phyloP scores from a whole-genome alignment of 306 rosid species.

The Nissolia schottii region DNA sequence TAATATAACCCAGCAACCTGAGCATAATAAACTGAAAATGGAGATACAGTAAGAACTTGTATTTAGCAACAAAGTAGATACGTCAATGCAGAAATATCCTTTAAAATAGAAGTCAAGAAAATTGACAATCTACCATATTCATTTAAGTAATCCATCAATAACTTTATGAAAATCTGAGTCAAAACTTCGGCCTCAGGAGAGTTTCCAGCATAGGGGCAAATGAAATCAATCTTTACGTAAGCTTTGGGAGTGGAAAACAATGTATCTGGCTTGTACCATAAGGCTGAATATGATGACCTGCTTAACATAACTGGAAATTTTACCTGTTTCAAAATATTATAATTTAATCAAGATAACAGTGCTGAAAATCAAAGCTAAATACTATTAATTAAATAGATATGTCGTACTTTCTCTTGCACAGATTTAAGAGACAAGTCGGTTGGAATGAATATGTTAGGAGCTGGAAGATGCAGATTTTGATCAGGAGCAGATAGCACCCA shows the following conservation, averaged over 20 bases:
- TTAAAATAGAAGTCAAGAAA: neutral
- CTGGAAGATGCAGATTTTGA: slow-evolving; percentile 78
- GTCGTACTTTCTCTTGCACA: slow-evolving; percentile 54
- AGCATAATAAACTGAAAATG: slow-evolving; percentile 76
- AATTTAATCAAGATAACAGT: slow-evolving; percentile 16
- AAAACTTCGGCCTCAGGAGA: slow-evolving; percentile 83
- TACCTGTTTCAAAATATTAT: slow-evolving; percentile 53
- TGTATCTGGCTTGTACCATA: slow-evolving; percentile 90
- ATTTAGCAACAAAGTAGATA: slow-evolving; percentile 7
- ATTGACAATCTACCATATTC: slow-evolving; percentile 64
- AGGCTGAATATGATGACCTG: slow-evolving; percentile 62
- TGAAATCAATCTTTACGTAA: slow-evolving; percentile 68
- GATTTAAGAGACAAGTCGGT: slow-evolving; percentile 76
- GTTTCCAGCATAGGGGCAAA: slow-evolving; percentile 74
- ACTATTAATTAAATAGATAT: neutral
- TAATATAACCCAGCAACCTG: slow-evolving; percentile 83
- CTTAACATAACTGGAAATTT: slow-evolving; percentile 66
- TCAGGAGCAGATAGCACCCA: slow-evolving; percentile 75
- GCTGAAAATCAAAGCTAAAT: neutral
- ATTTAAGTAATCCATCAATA: slow-evolving; percentile 90
- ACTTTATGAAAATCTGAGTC: slow-evolving; percentile 56
- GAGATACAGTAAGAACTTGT: slow-evolving; percentile 22
- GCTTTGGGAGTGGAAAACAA: slow-evolving; percentile 84
- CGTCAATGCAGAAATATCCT: neutral
- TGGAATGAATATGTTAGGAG: slow-evolving; percentile 69